Evolutionary conservation across 805 yeast genomes (phyloP).

Genomic region (Candida ovalis): DNA sequence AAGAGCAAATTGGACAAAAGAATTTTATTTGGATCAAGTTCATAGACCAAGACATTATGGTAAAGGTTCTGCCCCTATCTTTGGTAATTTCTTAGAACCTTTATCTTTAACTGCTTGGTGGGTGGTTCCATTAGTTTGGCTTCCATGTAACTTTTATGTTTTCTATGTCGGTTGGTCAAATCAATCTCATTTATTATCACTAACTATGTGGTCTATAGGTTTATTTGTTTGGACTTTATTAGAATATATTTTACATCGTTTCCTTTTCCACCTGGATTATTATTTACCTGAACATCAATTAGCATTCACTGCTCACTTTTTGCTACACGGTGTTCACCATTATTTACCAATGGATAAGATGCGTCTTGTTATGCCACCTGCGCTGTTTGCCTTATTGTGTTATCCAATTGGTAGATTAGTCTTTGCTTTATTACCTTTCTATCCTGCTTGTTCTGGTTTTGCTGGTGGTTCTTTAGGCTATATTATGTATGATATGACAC

Average conservation of each 20-base stretch:
- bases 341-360: constrained; percentile 94
- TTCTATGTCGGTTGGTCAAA: constrained; percentile 55
- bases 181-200: constrained; percentile 45
- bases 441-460: constrained; percentile 86
- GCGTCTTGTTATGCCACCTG: constrained; percentile 95
- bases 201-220: constrained; percentile 71
- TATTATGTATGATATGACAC: constrained; percentile 88
- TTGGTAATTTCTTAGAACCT: constrained; percentile 94
- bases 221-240: constrained; percentile 88
- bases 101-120: constrained; percentile 91
- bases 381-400: constrained; percentile 67
- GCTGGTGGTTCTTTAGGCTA: constrained; percentile 97
- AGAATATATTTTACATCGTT: constrained; percentile 86
- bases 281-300: constrained; percentile 76
- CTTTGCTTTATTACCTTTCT: constrained; percentile 70
- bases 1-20: constrained; percentile 71
- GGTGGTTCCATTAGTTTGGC: constrained; percentile 84
- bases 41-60: constrained; percentile 99
- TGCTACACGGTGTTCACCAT: constrained; percentile 95
- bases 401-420: constrained; percentile 80
- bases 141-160: constrained; percentile 70
- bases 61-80: constrained; percentile 91
- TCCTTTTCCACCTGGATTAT: constrained; percentile 87
- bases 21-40: constrained; percentile 90
- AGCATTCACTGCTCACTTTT: constrained; percentile 79